phyloP scores from a whole-genome alignment of 1,284 basidiomycete genomes.

The Tilletia indica region DNA sequence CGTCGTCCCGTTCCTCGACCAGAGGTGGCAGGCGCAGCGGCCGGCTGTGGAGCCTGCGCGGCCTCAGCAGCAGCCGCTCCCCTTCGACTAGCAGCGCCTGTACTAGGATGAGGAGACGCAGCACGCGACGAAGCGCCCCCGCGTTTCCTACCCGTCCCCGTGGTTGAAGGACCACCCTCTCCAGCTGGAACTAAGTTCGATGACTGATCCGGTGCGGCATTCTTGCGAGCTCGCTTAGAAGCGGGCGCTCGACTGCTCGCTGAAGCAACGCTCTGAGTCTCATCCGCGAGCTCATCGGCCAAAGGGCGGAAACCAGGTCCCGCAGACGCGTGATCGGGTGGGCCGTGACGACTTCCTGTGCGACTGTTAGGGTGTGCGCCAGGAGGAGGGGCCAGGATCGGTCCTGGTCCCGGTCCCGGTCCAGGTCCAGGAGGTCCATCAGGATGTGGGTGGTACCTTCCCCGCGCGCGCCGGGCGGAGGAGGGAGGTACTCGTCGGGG shows the following conservation, averaged over 20 bases:
- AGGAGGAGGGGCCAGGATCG: not conserved
- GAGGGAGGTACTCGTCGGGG: conserved; percentile 4
- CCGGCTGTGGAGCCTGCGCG: not conserved
- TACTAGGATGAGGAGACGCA: no score
- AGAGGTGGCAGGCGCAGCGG: not conserved
- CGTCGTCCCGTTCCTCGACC: not conserved
- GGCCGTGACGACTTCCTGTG: not conserved
- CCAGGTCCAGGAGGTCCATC: not conserved
- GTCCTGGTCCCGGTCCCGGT: not conserved
- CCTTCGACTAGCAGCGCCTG: no score
- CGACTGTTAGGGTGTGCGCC: not conserved
- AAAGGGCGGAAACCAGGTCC: not conserved
- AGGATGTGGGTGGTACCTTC: not conserved
- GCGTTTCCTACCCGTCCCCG: no score
- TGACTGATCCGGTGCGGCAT: not conserved
- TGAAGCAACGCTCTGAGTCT: conserved; percentile 9
- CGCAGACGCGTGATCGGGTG: not conserved
- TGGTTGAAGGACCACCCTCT: no score
- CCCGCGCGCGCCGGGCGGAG: not conserved
- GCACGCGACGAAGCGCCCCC: no score
- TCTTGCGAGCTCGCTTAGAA: not conserved
- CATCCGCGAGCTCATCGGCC: conserved; percentile 7
- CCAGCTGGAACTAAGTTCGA: no score
- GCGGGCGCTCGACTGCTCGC: conserved; percentile 2
- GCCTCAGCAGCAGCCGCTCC: not conserved